Conservation (phyloP, 345 rosid species). For the Heritiera littoralis region DNA sequence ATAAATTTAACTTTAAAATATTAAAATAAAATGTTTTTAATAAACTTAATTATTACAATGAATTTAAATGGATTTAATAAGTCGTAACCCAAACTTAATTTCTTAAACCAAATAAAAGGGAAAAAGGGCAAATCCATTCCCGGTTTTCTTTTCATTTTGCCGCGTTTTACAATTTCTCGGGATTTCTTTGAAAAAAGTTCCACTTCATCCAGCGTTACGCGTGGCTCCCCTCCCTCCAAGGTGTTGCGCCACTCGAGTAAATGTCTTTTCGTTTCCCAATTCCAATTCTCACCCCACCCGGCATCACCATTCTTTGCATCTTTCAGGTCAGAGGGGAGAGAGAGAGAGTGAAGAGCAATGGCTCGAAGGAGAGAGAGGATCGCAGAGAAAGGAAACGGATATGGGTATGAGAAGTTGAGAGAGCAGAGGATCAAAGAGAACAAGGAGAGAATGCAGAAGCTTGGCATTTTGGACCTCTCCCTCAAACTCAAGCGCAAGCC, state of each 20-base stretch:
- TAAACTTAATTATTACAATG: too few relatives aligned
- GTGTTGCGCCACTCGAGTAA: not conserved
- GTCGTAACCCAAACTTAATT: too few relatives aligned
- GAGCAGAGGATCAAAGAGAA: conserved; percentile 39
- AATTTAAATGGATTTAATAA: too few relatives aligned
- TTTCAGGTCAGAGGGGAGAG: not conserved
- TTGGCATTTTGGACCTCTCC: conserved; percentile 3
- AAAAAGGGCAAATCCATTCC: not conserved
- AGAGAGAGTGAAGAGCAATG: not conserved
- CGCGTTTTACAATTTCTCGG: too few relatives aligned
- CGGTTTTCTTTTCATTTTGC: not conserved
- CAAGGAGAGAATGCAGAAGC: conserved; percentile 19
- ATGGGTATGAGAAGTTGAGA: conserved; percentile 33
- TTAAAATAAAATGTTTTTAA: too few relatives aligned
- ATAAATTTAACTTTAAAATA: too few relatives aligned
- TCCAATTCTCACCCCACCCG: not conserved
- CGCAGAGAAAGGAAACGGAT: not conserved
- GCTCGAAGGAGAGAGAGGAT: not conserved
- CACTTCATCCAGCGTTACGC: not conserved
- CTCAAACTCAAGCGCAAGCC: conserved; percentile 21
- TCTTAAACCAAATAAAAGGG: not conserved
- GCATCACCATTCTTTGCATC: not conserved
- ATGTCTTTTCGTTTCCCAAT: not conserved
- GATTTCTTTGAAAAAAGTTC: too few relatives aligned
- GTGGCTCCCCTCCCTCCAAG: not conserved